A percentile compares a stretch with the other conserved stretches of the same genome.
These are phyloP conservation scores for Apiospora sp. DNA, from an alignment of 2,329 filamentous ascomycete genomes.

Conservation along the genomic window DNA sequence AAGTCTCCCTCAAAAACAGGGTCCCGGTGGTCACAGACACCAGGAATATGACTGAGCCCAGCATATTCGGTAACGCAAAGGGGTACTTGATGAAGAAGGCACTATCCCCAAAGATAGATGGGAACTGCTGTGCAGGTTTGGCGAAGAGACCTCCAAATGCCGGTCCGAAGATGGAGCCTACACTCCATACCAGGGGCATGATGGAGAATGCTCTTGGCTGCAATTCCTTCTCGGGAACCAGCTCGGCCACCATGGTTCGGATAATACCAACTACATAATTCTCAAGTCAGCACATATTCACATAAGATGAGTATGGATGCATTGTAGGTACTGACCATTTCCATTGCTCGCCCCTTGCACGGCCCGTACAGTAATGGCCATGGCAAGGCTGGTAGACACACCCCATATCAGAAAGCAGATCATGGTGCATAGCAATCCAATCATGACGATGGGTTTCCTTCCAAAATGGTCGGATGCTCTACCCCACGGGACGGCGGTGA, in stretches of 20 bases:
- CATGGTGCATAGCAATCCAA: slow-evolving; percentile 81
- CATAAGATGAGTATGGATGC: background rate
- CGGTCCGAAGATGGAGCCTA: slow-evolving; percentile 88
- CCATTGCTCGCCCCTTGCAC: slow-evolving; percentile 88
- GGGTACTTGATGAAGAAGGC: slow-evolving; percentile 79
- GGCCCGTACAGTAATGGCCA: slow-evolving; percentile 80
- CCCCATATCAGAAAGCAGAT: slow-evolving; percentile 83
- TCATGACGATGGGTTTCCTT: slow-evolving; percentile 81
- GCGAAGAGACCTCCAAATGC: slow-evolving; percentile 88
- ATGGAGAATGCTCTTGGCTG: slow-evolving; percentile 90
- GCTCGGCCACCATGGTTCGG: slow-evolving; percentile 88
- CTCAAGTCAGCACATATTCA: slow-evolving; percentile 32
- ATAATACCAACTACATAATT: slow-evolving; percentile 79
- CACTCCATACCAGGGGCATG: slow-evolving; percentile 90
- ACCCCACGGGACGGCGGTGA: slow-evolving; percentile 79
- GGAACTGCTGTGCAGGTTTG: slow-evolving; percentile 78
- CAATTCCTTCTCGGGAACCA: slow-evolving; percentile 86
- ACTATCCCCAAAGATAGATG: slow-evolving; percentile 71
- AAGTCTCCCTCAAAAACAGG: slow-evolving; percentile 87
- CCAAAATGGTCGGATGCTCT: slow-evolving; percentile 80
- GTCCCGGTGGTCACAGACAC: slow-evolving; percentile 76
- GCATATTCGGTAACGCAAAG: slow-evolving; percentile 84
- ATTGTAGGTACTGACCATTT: slow-evolving; percentile 64
- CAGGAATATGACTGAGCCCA: slow-evolving; percentile 79
- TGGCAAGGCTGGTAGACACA: slow-evolving; percentile 77